Percentiles rank a stretch among this genome's conserved stretches.
These are phyloP conservation scores for Aureobasidium sp. DNA, from an alignment of 2,329 filamentous ascomycete genomes.

Conservation along the genomic window DNA sequence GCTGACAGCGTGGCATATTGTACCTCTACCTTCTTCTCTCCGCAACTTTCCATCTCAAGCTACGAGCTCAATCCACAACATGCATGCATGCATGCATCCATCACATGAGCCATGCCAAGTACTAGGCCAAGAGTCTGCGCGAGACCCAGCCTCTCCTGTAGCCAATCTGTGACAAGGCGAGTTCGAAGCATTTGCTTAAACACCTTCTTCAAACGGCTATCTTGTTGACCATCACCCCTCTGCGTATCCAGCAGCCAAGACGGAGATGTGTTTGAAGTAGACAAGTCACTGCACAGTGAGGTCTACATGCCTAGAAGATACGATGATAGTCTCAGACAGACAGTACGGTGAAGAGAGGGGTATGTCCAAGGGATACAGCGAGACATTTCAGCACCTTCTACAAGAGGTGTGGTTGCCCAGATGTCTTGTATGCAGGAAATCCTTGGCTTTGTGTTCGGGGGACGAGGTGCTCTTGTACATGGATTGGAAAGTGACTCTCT, in stretches of 20 bases:
- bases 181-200: not conserved
- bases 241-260: not conserved
- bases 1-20: slow-evolving; percentile 9
- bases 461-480: not conserved
- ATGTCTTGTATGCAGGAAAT: not conserved
- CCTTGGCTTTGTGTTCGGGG: not conserved
- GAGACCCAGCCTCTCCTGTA: not conserved
- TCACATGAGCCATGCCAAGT: not conserved
- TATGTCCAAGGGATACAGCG: not conserved
- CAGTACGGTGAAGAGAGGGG: not conserved
- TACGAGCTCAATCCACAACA: not conserved
- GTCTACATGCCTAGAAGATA: too few species aligned
- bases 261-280: not conserved
- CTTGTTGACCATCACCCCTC: not conserved
- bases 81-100: too few species aligned
- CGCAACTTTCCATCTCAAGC: not conserved
- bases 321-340: not conserved
- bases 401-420: slow-evolving; percentile 2
- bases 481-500: not conserved
- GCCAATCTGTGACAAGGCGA: not conserved
- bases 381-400: not conserved
- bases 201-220: not conserved
- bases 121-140: not conserved
- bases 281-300: too few species aligned
- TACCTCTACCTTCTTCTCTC: not conserved